phyloP scores from a whole-genome alignment of 768 basidiomycete species.

The Lactifluus piperatus region DNA sequence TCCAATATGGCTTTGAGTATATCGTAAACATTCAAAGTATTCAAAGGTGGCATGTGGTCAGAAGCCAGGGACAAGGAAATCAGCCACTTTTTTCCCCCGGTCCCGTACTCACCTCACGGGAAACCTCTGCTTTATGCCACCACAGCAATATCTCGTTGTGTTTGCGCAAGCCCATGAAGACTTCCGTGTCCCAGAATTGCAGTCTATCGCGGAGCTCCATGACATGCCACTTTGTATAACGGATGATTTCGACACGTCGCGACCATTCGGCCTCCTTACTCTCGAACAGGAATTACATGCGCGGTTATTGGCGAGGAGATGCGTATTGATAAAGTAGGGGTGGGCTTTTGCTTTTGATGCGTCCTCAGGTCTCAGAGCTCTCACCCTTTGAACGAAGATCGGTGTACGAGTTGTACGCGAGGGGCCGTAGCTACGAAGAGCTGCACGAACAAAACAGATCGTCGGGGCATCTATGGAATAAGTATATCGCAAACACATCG shows the following conservation, averaged over 20 bases:
- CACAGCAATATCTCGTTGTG: slow-evolving; percentile 46
- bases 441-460: slow-evolving; percentile 49
- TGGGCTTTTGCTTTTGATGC: background rate
- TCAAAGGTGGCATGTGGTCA: background rate
- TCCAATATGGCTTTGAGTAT: slow-evolving; percentile 22
- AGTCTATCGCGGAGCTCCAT: slow-evolving; percentile 66
- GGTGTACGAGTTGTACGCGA: slow-evolving; percentile 70
- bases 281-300: slow-evolving; percentile 70
- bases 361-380: too few species aligned
- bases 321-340: slow-evolving; percentile 66
- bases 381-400: slow-evolving; percentile 37
- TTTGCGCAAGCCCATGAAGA: slow-evolving; percentile 78
- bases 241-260: slow-evolving; percentile 41
- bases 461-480: slow-evolving; percentile 43
- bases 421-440: slow-evolving; percentile 58
- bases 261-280: slow-evolving; percentile 68
- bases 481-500: slow-evolving; percentile 54
- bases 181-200: slow-evolving; percentile 78
- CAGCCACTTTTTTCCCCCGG: background rate
- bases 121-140: too few species aligned
- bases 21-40: background rate
- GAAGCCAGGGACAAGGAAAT: too few species aligned
- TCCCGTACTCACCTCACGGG: too few species aligned
- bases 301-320: slow-evolving; percentile 58
- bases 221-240: slow-evolving; percentile 45